These are phyloP conservation scores for Eucalyptus sideroxylon DNA, from an alignment of 345 rosid genomes.

Conservation along the genomic window DNA sequence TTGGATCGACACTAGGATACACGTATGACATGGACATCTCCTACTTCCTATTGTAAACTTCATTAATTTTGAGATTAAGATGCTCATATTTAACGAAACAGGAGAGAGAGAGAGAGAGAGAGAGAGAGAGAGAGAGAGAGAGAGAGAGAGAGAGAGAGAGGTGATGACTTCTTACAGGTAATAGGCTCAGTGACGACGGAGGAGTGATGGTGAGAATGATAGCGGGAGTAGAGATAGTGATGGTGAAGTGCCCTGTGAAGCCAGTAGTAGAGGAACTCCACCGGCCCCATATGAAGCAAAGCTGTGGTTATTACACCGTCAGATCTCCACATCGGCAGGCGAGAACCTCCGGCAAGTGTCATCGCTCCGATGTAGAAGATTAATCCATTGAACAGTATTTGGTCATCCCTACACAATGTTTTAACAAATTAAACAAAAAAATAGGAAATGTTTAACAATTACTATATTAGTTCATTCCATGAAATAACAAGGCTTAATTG, in stretches of 20 bases:
- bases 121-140: neutral
- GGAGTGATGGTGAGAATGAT: conserved; percentile 92
- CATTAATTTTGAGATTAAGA: neutral
- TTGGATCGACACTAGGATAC: neutral
- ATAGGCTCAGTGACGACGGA: conserved; percentile 84
- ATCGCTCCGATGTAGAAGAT: conserved; percentile 12
- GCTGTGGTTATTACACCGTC: conserved; percentile 32
- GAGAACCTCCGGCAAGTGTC: conserved; percentile 6
- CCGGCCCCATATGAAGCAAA: conserved; percentile 56
- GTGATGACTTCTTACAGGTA: conserved; percentile 26
- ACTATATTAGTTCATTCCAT: neutral
- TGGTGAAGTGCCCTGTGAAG: conserved; percentile 76
- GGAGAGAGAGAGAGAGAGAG: neutral
- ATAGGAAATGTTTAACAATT: neutral
- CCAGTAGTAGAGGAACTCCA: conserved; percentile 84
- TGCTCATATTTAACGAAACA: neutral
- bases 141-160: neutral
- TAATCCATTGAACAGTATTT: conserved; percentile 46
- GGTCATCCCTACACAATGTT: conserved; percentile 54
- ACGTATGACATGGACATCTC: neutral
- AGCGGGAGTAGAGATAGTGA: conserved; percentile 76
- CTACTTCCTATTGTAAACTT: neutral
- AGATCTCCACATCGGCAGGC: conserved; percentile 49
- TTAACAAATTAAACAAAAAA: neutral
- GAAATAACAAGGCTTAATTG: neutral